phyloP scores from a whole-genome alignment of 2,329 filamentous ascomycete genomes.

The Penicillium concentricum region DNA sequence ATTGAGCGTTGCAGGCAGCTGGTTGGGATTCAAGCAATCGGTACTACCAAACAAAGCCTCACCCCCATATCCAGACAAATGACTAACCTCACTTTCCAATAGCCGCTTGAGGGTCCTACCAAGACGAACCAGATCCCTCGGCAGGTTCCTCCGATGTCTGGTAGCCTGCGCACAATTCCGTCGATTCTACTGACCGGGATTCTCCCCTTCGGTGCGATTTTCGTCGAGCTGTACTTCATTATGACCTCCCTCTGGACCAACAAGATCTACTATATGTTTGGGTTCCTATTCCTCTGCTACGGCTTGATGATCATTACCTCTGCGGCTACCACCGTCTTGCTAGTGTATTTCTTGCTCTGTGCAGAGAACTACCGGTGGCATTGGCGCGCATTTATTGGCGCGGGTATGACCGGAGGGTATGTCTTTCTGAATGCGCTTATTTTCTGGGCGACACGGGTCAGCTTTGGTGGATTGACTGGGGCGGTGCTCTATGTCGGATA shows the following conservation, averaged over 20 bases:
- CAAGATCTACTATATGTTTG: constrained; percentile 99
- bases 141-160: constrained; percentile 82
- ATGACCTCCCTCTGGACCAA: constrained; percentile 99
- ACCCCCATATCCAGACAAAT: background rate
- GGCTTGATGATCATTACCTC: constrained; percentile 95
- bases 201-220: constrained; percentile 92
- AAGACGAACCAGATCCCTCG: constrained; percentile 97
- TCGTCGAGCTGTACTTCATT: constrained; percentile 98
- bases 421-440: constrained; percentile 89
- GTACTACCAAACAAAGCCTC: constrained; percentile 31
- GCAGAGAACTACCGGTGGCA: constrained; percentile 99
- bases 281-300: constrained; percentile 97
- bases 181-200: constrained; percentile 91
- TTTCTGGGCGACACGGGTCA: constrained; percentile 86
- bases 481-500: constrained; percentile 93
- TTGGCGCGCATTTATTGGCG: constrained; percentile 90
- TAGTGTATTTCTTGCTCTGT: constrained; percentile 95
- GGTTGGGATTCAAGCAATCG: constrained; percentile 80
- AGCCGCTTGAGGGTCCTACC: constrained; percentile 73
- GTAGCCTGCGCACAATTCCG: constrained; percentile 81
- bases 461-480: constrained; percentile 78
- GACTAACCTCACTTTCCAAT: constrained; percentile 11
- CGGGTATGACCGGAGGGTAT: constrained; percentile 85
- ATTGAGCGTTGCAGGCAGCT: constrained; percentile 83
- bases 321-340: constrained; percentile 84